Conservation (phyloP, 352 stramenopile genomes). For the Phytophthora foliorum region DNA sequence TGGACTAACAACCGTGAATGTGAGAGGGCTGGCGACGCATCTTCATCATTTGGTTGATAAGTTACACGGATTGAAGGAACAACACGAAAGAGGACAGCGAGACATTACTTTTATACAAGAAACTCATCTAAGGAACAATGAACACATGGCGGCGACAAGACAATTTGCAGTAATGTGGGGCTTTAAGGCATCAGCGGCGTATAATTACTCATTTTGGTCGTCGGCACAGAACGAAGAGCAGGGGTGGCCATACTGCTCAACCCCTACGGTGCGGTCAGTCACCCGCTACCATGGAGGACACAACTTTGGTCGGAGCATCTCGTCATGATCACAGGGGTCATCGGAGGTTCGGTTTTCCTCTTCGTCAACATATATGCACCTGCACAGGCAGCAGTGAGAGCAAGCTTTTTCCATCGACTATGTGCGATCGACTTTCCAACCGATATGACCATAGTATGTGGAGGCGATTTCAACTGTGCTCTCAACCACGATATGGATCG, state of each 20-base stretch:
- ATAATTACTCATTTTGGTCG: background rate
- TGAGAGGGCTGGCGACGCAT: constrained; percentile 4
- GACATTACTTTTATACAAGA: constrained; percentile 21
- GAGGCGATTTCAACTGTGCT: constrained; percentile 20
- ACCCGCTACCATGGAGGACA: background rate
- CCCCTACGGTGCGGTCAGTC: constrained; percentile 9
- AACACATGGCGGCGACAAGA: background rate
- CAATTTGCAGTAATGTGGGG: constrained; percentile 16
- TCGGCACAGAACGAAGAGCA: background rate
- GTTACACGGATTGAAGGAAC: constrained; percentile 17
- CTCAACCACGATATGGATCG: background rate
- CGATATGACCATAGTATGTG: constrained; percentile 1
- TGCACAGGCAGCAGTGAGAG: background rate
- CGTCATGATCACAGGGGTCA: constrained; percentile 2
- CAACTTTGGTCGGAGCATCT: constrained; percentile 9
- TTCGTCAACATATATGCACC: constrained; percentile 19
- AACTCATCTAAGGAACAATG: constrained; percentile 1
- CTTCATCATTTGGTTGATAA: background rate
- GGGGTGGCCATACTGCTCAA: constrained; percentile 20
- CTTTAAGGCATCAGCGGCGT: background rate
- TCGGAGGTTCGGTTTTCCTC: background rate
- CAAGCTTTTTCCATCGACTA: background rate
- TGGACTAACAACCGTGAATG: background rate
- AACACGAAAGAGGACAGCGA: background rate
- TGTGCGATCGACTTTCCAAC: background rate